Evolutionary conservation across 306 rosid species (phyloP), one percentile per base, ranked within the genome.

Genomic region (Boehmeria nivea): DNA sequence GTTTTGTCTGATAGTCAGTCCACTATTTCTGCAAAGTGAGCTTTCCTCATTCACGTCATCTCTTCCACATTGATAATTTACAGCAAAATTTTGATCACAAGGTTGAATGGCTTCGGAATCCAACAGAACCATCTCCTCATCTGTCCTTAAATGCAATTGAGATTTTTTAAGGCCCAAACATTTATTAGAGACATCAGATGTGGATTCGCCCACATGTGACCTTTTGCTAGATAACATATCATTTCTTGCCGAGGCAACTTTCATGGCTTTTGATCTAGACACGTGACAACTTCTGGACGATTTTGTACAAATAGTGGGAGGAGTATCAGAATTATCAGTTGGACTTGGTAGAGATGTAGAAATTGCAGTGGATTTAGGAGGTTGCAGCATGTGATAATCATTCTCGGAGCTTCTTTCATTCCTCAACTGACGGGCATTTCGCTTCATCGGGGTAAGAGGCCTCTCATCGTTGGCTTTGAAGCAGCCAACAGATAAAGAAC

Each of bases 71-170:
- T 43, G 70, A 56, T 66, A 31, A 31, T 31, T 76, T 54, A 40
- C 77, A 31, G 25, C 61, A 45, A 44, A 55, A 42, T 44, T 69
- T 39, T 64, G 69, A 64, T 72, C 68, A 76, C 26, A 51, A 13
- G 36, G 56, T 54, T 20, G 65, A 44, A 49, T 48, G 4, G 24
- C 60, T 49, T 34, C 76, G 28, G 78, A 61, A 64, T 47, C 59
- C 68, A 28, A 23, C 48, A 21, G 65, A 40, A 47, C 46, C 9
- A 19, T 23, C 52, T 58, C 69, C 4, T 64, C 68, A 25, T 71
- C 81, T 14, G 65, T 40, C 39, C 43, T 40, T 39, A 48, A 21
- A 31, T 38, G 71, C 51, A 24, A 51, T 48, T 43, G 69, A 55
- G 70, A 64, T 49, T 60, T 70, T 54, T 51, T 27, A 54, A 25